Evolutionary conservation across 2,329 filamentous ascomycete genomes (phyloP), one percentile per base, ranked within the genome.

Genomic region (Hirsutella rhossiliensis): DNA sequence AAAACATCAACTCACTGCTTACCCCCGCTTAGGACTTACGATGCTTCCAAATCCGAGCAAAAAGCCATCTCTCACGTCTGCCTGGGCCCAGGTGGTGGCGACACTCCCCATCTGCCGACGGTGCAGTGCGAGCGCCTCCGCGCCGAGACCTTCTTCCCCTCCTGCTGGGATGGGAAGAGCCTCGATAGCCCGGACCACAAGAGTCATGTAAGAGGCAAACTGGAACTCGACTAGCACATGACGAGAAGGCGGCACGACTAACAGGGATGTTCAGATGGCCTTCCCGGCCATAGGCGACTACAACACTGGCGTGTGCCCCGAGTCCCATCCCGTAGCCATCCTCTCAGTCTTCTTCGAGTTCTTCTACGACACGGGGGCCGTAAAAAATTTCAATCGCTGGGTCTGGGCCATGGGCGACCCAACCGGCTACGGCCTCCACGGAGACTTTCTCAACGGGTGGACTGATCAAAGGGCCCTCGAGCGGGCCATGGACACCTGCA

Each of bases 111-210:
- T 11, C 67, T 84, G 29, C 78, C 77, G 15, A 43, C 47, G 1
- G 66, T 67, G 49, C 65, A 66, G 46, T 81, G 78, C 54, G 56
- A 67, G 31, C 67, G 75, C 37, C 62, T 71, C 18, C 68, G 75
- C 34, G 63, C 69, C 13, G 71, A 79, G 52, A 62, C 78, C 18
- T 72, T 69, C 54, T 79, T 80, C 55, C 76, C 75, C 1, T 69
- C 70, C 4, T 82, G 78, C 64, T 82, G 78, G 78, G 68, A 82
- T 47, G 78, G 78, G 30, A 61, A 64, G 38, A 69, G 78, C 48
- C 52, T 76, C 19, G 75, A 80, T 54, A 67, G 67, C 7, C 40
- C 62, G 1, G 65, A 78, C 56, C 75, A 80, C 57, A 71, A 69
- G 52, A 72, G 61, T 42, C 78, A 80, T 51, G 67, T 80, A 48